Conservation (phyloP, 2,329 filamentous ascomycete genomes). For the Epichloe bromicola region DNA sequence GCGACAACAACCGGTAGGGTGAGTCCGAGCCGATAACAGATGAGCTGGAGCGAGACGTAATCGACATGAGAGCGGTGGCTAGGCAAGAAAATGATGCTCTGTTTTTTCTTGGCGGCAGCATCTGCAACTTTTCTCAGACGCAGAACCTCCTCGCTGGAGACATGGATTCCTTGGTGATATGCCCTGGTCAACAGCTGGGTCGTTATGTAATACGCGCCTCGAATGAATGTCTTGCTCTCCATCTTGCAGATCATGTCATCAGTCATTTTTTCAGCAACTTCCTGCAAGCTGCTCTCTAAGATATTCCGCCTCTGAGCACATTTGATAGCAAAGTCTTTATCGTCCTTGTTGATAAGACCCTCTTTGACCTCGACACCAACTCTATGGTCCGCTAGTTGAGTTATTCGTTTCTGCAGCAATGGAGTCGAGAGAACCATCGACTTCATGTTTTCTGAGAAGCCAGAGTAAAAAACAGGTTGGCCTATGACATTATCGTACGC, state of each 20-base stretch:
- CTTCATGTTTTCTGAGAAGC: conserved; percentile 88
- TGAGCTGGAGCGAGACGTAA: conserved; percentile 87
- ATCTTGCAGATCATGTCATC: conserved; percentile 99
- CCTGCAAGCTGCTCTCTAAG: conserved; percentile 59
- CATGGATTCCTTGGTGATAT: conserved; percentile 95
- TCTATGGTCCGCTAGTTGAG: conserved; percentile 61
- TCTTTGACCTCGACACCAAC: conserved; percentile 65
- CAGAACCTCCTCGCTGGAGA: conserved; percentile 86
- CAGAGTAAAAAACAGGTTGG: conserved; percentile 83
- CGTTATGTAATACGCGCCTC: conserved; percentile 77
- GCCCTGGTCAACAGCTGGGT: conserved; percentile 84
- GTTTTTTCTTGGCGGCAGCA: conserved; percentile 76
- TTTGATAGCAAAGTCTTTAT: conserved; percentile 38
- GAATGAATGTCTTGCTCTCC: conserved; percentile 86
- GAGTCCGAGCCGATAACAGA: conserved; percentile 87
- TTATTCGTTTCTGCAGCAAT: conserved; percentile 61
- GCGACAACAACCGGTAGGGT: conserved; percentile 84
- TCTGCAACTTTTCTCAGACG: conserved; percentile 71
- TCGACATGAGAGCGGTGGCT: conserved; percentile 94
- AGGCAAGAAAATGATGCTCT: conserved; percentile 90
- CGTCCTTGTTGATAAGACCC: conserved; percentile 47
- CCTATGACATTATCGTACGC: conserved; percentile 85
- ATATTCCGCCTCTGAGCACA: conserved; percentile 43
- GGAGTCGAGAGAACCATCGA: conserved; percentile 60
- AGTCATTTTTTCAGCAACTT: conserved; percentile 76